Conservation (phyloP, 805 yeast genomes). For the Torulaspora delbrueckii region DNA sequence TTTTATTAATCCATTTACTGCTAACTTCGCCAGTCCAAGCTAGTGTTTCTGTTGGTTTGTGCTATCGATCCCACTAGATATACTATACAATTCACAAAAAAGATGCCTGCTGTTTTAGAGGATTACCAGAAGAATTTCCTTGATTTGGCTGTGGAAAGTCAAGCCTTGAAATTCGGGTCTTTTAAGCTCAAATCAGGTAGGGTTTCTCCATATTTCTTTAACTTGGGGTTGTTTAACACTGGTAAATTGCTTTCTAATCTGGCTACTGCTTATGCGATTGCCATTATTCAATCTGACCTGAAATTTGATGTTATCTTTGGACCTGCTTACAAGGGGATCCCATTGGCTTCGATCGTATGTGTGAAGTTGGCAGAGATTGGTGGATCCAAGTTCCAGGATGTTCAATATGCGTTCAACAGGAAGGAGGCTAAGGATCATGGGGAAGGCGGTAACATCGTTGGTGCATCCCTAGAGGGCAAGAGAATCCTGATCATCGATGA, state of each 20-base stretch:
- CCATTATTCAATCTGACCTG: slow-evolving; percentile 74
- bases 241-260: slow-evolving; percentile 74
- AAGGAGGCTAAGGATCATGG: slow-evolving; percentile 97
- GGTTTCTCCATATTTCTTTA: slow-evolving; percentile 92
- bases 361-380: slow-evolving; percentile 89
- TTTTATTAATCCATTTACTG: neutral
- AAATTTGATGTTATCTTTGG: slow-evolving; percentile 91
- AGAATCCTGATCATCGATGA: slow-evolving; percentile 86
- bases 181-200: slow-evolving; percentile 93
- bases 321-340: slow-evolving; percentile 97
- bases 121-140: slow-evolving; percentile 64
- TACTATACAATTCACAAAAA: neutral
- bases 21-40: neutral
- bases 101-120: slow-evolving; percentile 31
- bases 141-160: slow-evolving; percentile 72
- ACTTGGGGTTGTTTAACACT: slow-evolving; percentile 81
- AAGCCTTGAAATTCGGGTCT: slow-evolving; percentile 81
- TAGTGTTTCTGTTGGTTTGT: slow-evolving; percentile 2
- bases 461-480: slow-evolving; percentile 67
- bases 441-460: slow-evolving; percentile 95
- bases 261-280: slow-evolving; percentile 84
- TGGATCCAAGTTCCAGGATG: slow-evolving; percentile 64
- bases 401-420: slow-evolving; percentile 92
- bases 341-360: slow-evolving; percentile 87
- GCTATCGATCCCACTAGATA: neutral